Percentiles rank a stretch among this genome's conserved stretches.
Evolutionary conservation across 2,329 filamentous ascomycete genomes (phyloP).

Genomic region (Alternaria sp.): DNA sequence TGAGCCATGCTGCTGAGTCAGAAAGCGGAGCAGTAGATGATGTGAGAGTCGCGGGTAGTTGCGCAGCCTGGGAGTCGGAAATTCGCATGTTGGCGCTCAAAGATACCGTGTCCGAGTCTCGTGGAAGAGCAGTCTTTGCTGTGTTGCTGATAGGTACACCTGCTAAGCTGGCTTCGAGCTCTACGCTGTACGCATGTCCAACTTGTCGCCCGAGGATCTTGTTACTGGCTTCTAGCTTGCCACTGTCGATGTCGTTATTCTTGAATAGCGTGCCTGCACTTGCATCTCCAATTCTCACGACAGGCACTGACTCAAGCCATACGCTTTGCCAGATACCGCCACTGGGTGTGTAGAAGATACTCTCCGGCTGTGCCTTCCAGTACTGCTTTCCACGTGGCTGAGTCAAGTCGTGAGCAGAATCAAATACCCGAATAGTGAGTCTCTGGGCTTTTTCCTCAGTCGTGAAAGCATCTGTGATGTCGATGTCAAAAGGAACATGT

Average conservation of each 20-base stretch:
- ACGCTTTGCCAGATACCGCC: conserved; percentile 68
- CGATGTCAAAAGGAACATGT: conserved; percentile 66
- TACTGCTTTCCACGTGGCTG: conserved; percentile 75
- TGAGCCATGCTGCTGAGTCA: conserved; percentile 58
- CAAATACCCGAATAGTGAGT: conserved; percentile 67
- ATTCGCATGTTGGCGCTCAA: conserved; percentile 62
- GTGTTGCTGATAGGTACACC: conserved; percentile 59
- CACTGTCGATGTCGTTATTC: conserved; percentile 63
- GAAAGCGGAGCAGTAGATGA: conserved; percentile 47
- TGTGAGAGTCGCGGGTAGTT: conserved; percentile 50
- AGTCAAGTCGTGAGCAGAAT: conserved; percentile 70
- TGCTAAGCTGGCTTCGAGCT: conserved; percentile 63
- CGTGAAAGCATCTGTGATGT: conserved; percentile 61
- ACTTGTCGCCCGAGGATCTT: conserved; percentile 60
- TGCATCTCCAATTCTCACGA: conserved; percentile 62
- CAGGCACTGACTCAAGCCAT: conserved; percentile 65
- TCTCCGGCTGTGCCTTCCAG: conserved; percentile 68
- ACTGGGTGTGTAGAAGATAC: conserved; percentile 67
- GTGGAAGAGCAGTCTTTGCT: conserved; percentile 56
- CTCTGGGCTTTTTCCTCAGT: conserved; percentile 24
- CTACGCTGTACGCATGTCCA: conserved; percentile 59
- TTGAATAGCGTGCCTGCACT: conserved; percentile 66
- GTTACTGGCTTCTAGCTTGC: conserved; percentile 61
- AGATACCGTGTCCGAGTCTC: conserved; percentile 60
- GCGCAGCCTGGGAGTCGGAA: conserved; percentile 52